Percentiles rank a stretch among this genome's conserved stretches.
phyloP scores from a whole-genome alignment of 2,329 filamentous ascomycete genomes.

The Verticillium albo-atrum region DNA sequence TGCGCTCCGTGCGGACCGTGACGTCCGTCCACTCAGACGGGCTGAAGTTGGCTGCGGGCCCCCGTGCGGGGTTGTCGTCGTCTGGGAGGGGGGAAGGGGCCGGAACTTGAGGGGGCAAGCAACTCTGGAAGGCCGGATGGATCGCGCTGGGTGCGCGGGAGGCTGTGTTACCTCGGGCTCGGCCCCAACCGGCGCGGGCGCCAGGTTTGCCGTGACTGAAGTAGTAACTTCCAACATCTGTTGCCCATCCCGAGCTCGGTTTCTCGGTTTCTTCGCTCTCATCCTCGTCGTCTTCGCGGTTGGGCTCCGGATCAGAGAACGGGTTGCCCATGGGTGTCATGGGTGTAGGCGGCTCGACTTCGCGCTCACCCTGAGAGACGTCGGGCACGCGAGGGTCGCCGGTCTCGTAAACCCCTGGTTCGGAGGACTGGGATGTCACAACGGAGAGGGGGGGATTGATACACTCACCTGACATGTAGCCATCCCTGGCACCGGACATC shows the following conservation, averaged over 20 bases:
- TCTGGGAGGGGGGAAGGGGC: no score
- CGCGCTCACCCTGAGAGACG: not conserved
- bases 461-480: not conserved
- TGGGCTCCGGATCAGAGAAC: not conserved
- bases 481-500: not conserved
- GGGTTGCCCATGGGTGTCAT: not conserved
- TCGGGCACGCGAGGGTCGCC: not conserved
- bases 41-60: not conserved
- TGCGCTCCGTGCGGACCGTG: not conserved
- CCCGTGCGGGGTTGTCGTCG: no score
- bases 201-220: not conserved
- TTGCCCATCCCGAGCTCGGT: not conserved
- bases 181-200: not conserved
- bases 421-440: not conserved
- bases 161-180: not conserved
- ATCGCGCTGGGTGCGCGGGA: not conserved
- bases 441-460: not conserved
- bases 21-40: not conserved
- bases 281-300: not conserved
- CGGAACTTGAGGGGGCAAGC: not conserved
- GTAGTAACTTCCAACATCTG: conserved; percentile 1
- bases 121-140: not conserved
- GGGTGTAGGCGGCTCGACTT: not conserved
- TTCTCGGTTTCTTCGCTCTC: not conserved
- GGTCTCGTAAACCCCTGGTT: not conserved